phyloP scores from a whole-genome alignment of 805 yeast species.

The Candida sphagnicola region DNA sequence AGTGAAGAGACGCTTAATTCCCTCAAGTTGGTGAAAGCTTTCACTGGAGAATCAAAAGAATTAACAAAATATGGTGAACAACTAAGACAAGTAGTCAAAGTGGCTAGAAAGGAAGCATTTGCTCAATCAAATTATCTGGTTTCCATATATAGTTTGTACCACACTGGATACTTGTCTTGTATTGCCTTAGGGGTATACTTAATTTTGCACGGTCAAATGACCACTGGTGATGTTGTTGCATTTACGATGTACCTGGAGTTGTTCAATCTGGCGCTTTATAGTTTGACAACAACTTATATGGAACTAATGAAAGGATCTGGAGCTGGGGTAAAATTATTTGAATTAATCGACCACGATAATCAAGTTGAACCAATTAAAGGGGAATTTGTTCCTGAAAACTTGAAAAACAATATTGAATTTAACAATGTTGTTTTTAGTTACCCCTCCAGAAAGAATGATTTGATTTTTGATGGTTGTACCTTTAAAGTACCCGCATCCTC shows the following conservation, averaged over 20 bases:
- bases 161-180: conserved; percentile 40
- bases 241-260: conserved; percentile 44
- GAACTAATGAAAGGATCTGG: conserved; percentile 47
- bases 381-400: conserved; percentile 13
- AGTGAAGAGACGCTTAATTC: conserved; percentile 42
- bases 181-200: conserved; percentile 40
- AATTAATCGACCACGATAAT: conserved; percentile 35
- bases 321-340: conserved; percentile 41
- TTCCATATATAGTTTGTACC: conserved; percentile 39
- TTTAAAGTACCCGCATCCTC: conserved; percentile 33
- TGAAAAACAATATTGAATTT: conserved; percentile 34
- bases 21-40: conserved; percentile 39
- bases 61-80: conserved; percentile 34
- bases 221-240: conserved; percentile 46
- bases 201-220: conserved; percentile 39
- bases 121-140: conserved; percentile 43
- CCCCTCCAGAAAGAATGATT: conserved; percentile 35
- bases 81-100: conserved; percentile 36
- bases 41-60: conserved; percentile 41
- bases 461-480: conserved; percentile 34
- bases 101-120: conserved; percentile 41
- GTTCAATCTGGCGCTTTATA: conserved; percentile 41
- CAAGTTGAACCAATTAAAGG: conserved; percentile 36
- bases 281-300: conserved; percentile 42
- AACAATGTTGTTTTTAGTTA: conserved; percentile 38